Percentiles rank a stretch among this genome's conserved stretches.
phyloP scores from a whole-genome alignment of 116 monocot species.

The Cymodocea nodosa region DNA sequence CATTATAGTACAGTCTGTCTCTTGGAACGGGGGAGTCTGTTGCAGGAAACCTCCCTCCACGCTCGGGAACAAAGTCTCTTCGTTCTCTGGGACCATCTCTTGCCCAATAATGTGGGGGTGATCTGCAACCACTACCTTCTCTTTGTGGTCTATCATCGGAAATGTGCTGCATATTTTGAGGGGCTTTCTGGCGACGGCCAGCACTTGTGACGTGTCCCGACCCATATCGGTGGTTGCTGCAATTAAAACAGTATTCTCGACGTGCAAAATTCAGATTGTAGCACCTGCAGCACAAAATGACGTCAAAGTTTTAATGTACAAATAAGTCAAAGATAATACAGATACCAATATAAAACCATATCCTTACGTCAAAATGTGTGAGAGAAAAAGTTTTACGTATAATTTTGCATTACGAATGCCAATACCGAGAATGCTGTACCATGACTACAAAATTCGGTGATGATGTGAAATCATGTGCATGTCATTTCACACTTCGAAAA shows the following conservation, averaged over 20 bases:
- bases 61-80: conserved; percentile 22
- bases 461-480: background rate
- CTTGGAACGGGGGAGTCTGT: conserved; percentile 9
- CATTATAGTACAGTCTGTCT: conserved; percentile 20
- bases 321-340: background rate
- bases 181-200: conserved; percentile 28
- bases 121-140: conserved; percentile 32
- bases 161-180: conserved; percentile 28
- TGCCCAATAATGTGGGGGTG: conserved; percentile 39
- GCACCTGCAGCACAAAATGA: conserved; percentile 33
- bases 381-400: background rate
- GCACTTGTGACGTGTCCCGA: conserved; percentile 11
- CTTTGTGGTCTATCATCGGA: conserved; percentile 14
- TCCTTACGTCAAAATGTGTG: background rate
- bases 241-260: conserved; percentile 71
- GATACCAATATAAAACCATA: background rate
- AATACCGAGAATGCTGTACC: background rate
- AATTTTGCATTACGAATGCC: background rate
- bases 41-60: conserved; percentile 23
- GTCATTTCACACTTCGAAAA: background rate
- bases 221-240: conserved; percentile 43
- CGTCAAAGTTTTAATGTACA: background rate
- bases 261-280: conserved; percentile 90
- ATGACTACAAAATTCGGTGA: too few relatives aligned
- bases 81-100: conserved; percentile 10